phyloP scores from a whole-genome alignment of 495 filamentous ascomycete species.

The Diplogelasinospora grovesii region DNA sequence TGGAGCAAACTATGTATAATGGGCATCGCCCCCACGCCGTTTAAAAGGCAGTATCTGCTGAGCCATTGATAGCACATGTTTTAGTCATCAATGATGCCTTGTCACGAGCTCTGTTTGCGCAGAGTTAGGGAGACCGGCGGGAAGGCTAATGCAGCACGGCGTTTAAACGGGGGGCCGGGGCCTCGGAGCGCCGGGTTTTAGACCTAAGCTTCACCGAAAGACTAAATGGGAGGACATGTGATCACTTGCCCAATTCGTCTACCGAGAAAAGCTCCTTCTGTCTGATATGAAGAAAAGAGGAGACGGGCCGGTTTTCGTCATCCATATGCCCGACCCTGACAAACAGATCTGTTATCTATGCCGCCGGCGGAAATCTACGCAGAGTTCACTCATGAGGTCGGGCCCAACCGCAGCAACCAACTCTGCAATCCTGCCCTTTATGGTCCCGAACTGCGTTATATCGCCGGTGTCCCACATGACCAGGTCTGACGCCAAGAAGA shows the following conservation, averaged over 20 bases:
- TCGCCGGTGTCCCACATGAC: slow-evolving; percentile 59
- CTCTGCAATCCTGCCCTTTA: slow-evolving; percentile 68
- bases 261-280: slow-evolving; percentile 7
- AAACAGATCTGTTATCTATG: not conserved
- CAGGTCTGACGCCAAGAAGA: slow-evolving; percentile 45
- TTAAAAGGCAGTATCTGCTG: too few relatives aligned
- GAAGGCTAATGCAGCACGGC: too few relatives aligned
- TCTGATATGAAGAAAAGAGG: too few relatives aligned
- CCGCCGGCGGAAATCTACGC: slow-evolving; percentile 26
- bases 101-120: too few relatives aligned
- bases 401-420: slow-evolving; percentile 71
- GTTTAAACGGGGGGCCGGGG: too few relatives aligned
- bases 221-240: slow-evolving; percentile 12
- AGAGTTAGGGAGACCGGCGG: too few relatives aligned
- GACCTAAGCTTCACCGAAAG: slow-evolving; percentile 12
- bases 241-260: slow-evolving; percentile 16
- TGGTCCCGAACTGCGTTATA: slow-evolving; percentile 40
- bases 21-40: too few relatives aligned
- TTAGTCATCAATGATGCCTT: too few relatives aligned
- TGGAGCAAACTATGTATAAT: too few relatives aligned
- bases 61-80: too few relatives aligned
- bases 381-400: slow-evolving; percentile 52
- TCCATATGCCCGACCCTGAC: not conserved
- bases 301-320: not conserved
- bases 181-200: too few relatives aligned